A percentile compares a stretch with the other conserved stretches of the same genome.
phyloP scores from a whole-genome alignment of 2,329 filamentous ascomycete species.

The Aspergillus flavus region DNA sequence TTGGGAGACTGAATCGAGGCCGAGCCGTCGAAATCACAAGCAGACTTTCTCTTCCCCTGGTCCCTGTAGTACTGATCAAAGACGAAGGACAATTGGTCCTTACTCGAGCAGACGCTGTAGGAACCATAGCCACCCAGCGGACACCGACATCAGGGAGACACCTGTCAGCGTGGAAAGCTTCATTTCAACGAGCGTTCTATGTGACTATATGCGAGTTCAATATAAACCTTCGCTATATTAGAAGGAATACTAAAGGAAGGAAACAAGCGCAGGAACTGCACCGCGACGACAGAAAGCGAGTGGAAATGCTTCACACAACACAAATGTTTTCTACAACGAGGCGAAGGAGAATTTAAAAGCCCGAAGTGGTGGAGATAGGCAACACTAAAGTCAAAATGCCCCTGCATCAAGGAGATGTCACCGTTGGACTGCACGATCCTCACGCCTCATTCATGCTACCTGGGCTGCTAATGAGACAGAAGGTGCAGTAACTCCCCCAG shows the following conservation, averaged over 20 bases:
- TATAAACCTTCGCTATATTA: not conserved
- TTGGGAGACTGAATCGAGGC: slow-evolving; percentile 34
- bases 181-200: not conserved
- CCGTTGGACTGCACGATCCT: not conserved
- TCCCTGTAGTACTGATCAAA: slow-evolving; percentile 50
- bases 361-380: not conserved
- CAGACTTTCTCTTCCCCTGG: slow-evolving; percentile 29
- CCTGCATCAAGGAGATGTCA: not conserved
- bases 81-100: slow-evolving; percentile 51
- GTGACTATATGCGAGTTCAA: not conserved
- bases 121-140: slow-evolving; percentile 46
- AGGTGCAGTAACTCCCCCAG: not conserved
- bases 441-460: not conserved
- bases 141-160: not conserved
- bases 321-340: not conserved
- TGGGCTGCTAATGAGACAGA: not conserved
- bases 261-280: not conserved
- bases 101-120: slow-evolving; percentile 51
- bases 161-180: not conserved
- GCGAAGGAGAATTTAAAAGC: not conserved
- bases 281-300: not conserved
- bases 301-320: not conserved
- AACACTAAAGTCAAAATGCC: not conserved
- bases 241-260: not conserved
- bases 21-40: slow-evolving; percentile 50